Evolutionary conservation across 1,139 yeast species (phyloP).

Genomic region (Kodamaea sp.): DNA sequence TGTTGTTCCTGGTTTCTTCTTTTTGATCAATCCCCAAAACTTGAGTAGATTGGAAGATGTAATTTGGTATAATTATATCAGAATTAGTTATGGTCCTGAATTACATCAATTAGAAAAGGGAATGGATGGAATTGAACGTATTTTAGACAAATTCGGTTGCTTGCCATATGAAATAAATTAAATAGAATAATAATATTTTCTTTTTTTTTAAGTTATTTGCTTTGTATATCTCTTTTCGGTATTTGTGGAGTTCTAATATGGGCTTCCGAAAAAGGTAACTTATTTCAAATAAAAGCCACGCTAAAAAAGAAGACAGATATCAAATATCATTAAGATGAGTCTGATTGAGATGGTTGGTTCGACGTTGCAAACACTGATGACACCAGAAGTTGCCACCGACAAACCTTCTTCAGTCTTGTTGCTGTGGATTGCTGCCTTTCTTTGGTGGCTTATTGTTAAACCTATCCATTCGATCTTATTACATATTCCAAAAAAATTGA

Average conservation of each 20-base stretch:
- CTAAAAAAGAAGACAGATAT: not conserved
- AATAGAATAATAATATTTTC: not conserved
- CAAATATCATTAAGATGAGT: not conserved
- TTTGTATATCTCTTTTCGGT: not conserved
- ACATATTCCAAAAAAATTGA: constrained; percentile 21
- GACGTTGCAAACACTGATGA: too few species aligned
- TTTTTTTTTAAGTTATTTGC: not conserved
- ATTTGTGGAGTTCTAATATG: not conserved
- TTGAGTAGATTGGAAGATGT: constrained; percentile 59
- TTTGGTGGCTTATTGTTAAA: constrained; percentile 18
- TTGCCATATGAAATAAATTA: constrained; percentile 28
- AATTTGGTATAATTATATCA: constrained; percentile 60
- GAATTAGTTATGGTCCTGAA: constrained; percentile 66
- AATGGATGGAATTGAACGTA: constrained; percentile 66
- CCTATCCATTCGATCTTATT: constrained; percentile 18
- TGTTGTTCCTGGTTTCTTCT: constrained; percentile 66
- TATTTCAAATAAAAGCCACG: not conserved
- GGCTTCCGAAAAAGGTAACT: constrained; percentile 1
- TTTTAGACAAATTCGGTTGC: constrained; percentile 45
- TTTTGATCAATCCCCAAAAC: constrained; percentile 62
- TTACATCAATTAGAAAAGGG: constrained; percentile 51
- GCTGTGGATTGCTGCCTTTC: constrained; percentile 3
- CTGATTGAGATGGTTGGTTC: constrained; percentile 3
- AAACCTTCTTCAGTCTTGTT: too few species aligned
- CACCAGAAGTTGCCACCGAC: too few species aligned